Base-by-base conservation (phyloP, 306 rosid genomes). In the Cucurbita pepo region DNA sequence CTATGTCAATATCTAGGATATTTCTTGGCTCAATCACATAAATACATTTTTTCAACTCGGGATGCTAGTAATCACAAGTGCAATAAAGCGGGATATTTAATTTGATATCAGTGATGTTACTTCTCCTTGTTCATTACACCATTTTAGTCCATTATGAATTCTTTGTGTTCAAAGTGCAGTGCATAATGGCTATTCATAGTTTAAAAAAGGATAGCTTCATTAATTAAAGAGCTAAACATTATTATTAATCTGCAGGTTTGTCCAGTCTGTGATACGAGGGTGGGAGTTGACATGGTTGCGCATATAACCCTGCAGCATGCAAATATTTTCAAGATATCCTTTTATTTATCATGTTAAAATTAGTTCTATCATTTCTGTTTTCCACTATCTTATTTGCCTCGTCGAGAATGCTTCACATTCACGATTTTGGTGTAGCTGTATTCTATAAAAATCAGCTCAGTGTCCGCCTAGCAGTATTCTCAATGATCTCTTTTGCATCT, bases 261-360 rank as follows among this genome's bases (percentile, higher is more conserved):
- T 81, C 97, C 98, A 19, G 96, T 94, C 79, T 94, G 98, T 81
- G 81, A 93, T 66, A 79, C 80, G 88, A 90, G 96, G 84, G 97
- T 94, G 72, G 98, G 97, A 82, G 89, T 90, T 82, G 96, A 94
- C 85, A 87, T 94, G 98, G 97, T 90, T 30, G 94, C 96, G 1
- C 98, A 94, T 85, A 90, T 94, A 81, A 87, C 98, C 69, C 82
- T 87, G 66, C 97, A 94, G 58, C 98, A 94, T 82, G 97, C 96
- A 76, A 94, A 85, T 71, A 89, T 94, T 83, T 86, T 90, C 83
- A 90, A 90, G 96, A 90, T 94, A 90, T 94, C 97, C 94, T 91
- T 91, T 66, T 41, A 19, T 50, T 52, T 62, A 52, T 47, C 53
- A 30, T 69, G 53, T 60, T 66, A 50, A 66, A 52, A 40, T 53